A percentile compares a stretch with the other conserved stretches of the same genome.
Conservation (phyloP, 164 flowering plant species). For the Chloranthus sessilifolius region DNA sequence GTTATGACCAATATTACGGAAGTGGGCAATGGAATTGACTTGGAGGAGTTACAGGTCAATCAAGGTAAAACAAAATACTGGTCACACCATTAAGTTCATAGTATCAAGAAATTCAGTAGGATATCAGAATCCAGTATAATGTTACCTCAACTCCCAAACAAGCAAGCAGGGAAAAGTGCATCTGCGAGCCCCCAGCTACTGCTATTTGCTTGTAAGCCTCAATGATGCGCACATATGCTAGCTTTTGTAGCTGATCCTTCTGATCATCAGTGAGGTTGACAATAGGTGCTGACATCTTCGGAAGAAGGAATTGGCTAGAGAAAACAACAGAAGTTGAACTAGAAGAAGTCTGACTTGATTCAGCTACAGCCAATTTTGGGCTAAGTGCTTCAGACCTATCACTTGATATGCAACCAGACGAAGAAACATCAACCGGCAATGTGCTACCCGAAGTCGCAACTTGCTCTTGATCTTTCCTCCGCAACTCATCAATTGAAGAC, state of each 20-base stretch:
- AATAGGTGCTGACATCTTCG: conserved; percentile 82
- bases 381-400: conserved; percentile 82
- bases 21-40: too few relatives aligned
- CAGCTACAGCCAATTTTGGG: conserved; percentile 46
- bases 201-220: conserved; percentile 80
- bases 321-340: conserved; percentile 48
- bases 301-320: conserved; percentile 48
- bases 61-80: neutral
- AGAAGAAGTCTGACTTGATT: conserved; percentile 38
- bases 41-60: too few relatives aligned
- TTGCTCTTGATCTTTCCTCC: conserved; percentile 50
- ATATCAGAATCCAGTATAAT: neutral
- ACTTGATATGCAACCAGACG: conserved; percentile 27
- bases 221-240: conserved; percentile 60
- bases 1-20: too few relatives aligned
- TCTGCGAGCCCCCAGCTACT: conserved; percentile 66
- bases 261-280: conserved; percentile 58
- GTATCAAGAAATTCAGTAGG: neutral
- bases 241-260: conserved; percentile 63
- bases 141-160: conserved; percentile 80
- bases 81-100: neutral
- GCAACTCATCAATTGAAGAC: conserved; percentile 35
- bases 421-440: conserved; percentile 10
- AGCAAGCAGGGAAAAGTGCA: conserved; percentile 72
- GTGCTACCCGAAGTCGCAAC: conserved; percentile 10